A percentile compares a stretch with the other conserved stretches of the same genome.
phyloP scores from a whole-genome alignment of 176 grass and related monocot species.

The Eragrostis nindensis region DNA sequence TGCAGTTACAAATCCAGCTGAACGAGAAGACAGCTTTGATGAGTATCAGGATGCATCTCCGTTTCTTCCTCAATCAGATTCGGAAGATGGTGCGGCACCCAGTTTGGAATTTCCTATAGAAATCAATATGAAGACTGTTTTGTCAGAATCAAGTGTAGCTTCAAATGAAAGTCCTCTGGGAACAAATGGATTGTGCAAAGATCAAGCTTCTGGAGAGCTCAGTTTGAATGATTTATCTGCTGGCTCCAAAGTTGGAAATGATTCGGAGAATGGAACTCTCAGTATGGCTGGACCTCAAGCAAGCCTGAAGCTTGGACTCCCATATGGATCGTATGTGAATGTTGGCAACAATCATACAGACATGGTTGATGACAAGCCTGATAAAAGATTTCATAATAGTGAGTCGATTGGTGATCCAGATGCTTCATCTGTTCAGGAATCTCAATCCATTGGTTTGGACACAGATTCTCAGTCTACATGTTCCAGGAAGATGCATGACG shows the following conservation, averaged over 20 bases:
- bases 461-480: conserved; percentile 23
- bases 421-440: conserved; percentile 17
- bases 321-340: conserved; percentile 24
- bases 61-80: conserved; percentile 50
- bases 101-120: conserved; percentile 32
- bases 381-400: conserved; percentile 3
- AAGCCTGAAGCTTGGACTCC: conserved; percentile 15
- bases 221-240: conserved; percentile 30
- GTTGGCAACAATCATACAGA: conserved; percentile 1
- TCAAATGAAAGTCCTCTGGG: conserved; percentile 25
- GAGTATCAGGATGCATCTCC: conserved; percentile 60
- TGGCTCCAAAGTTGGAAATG: conserved; percentile 21
- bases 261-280: conserved; percentile 24
- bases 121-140: conserved; percentile 39
- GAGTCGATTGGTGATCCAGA: conserved; percentile 1
- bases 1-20: conserved; percentile 11
- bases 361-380: conserved; percentile 14
- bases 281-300: conserved; percentile 18
- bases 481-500: conserved; percentile 24
- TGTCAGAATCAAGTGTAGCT: conserved; percentile 21
- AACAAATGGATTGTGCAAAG: conserved; percentile 37
- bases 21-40: conserved; percentile 49
- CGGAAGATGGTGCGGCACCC: conserved; percentile 27
- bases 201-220: conserved; percentile 24
- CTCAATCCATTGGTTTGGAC: neutral